Evolutionary conservation across 495 filamentous ascomycete species (phyloP).

Genomic region (Annulohypoxylon moriforme): DNA sequence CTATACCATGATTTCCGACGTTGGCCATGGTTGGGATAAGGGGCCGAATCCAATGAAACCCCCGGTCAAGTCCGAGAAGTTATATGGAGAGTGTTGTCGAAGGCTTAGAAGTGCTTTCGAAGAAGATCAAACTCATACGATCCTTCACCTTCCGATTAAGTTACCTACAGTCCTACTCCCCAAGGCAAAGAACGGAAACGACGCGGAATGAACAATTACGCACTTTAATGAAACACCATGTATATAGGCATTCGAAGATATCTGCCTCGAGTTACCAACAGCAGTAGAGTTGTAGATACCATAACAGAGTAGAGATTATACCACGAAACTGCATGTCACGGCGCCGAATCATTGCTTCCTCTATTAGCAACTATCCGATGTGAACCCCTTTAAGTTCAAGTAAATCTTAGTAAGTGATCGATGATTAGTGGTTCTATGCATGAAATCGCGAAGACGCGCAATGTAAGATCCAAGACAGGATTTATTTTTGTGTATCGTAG

Average conservation of each 20-base stretch:
- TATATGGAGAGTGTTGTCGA: conserved; percentile 55
- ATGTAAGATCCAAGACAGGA: conserved; percentile 18
- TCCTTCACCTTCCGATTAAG: conserved; percentile 22
- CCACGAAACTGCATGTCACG: conserved; percentile 12
- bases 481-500: conserved; percentile 28
- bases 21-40: conserved; percentile 89
- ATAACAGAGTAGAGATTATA: background rate
- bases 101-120: conserved; percentile 50
- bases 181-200: conserved; percentile 23
- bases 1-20: conserved; percentile 77
- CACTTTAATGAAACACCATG: background rate
- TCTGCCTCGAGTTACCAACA: background rate
- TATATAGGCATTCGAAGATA: background rate
- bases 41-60: conserved; percentile 78
- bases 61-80: conserved; percentile 51
- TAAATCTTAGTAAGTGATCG: too few relatives aligned
- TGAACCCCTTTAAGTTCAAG: too few relatives aligned
- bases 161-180: conserved; percentile 16
- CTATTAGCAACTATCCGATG: too few relatives aligned
- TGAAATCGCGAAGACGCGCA: conserved; percentile 10
- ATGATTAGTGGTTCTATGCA: background rate
- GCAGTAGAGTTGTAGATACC: background rate
- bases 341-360: conserved; percentile 9
- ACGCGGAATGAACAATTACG: conserved; percentile 1
- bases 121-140: conserved; percentile 27